Percentiles rank a stretch among this genome's conserved stretches.
phyloP scores from a whole-genome alignment of 805 yeast genomes.

The Yamadazyma olivae region DNA sequence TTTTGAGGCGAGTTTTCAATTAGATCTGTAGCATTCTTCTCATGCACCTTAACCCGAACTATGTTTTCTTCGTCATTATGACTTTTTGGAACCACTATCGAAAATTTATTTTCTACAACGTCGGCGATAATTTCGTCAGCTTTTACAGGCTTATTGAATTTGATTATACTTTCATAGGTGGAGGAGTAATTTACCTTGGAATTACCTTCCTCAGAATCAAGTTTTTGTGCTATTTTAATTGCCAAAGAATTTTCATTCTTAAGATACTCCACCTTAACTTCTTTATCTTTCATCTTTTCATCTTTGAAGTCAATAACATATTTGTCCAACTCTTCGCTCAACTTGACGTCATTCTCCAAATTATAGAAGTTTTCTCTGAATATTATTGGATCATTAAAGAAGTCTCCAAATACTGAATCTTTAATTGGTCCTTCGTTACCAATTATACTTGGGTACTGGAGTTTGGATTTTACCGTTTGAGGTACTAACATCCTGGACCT shows the following conservation, averaged over 20 bases:
- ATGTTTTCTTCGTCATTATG: conserved; percentile 8
- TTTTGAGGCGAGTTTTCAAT: conserved; percentile 4
- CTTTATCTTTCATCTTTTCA: conserved; percentile 14
- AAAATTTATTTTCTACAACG: conserved; percentile 15
- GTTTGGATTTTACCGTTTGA: too few relatives aligned
- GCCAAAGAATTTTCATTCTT: conserved; percentile 19
- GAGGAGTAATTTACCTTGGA: conserved; percentile 10
- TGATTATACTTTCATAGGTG: conserved; percentile 14
- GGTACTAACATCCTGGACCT: too few relatives aligned
- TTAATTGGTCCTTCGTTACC: too few relatives aligned
- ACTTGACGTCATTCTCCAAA: conserved; percentile 12
- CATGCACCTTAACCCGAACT: too few relatives aligned
- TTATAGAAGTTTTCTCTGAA: conserved; percentile 8
- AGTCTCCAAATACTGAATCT: conserved; percentile 2
- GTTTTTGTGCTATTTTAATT: conserved; percentile 12
- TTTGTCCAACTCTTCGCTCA: conserved; percentile 20
- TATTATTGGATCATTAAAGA: conserved; percentile 7
- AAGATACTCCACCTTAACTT: conserved; percentile 19
- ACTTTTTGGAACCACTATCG: conserved; percentile 18
- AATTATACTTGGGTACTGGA: too few relatives aligned
- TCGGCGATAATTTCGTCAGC: conserved; percentile 17
- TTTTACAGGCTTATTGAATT: conserved; percentile 20
- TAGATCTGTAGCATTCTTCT: conserved; percentile 4
- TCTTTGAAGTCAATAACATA: conserved; percentile 17
- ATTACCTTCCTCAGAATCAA: conserved; percentile 9